Base-by-base conservation (phyloP, 768 basidiomycete genomes). In the Asterophora lycoperdoides region DNA sequence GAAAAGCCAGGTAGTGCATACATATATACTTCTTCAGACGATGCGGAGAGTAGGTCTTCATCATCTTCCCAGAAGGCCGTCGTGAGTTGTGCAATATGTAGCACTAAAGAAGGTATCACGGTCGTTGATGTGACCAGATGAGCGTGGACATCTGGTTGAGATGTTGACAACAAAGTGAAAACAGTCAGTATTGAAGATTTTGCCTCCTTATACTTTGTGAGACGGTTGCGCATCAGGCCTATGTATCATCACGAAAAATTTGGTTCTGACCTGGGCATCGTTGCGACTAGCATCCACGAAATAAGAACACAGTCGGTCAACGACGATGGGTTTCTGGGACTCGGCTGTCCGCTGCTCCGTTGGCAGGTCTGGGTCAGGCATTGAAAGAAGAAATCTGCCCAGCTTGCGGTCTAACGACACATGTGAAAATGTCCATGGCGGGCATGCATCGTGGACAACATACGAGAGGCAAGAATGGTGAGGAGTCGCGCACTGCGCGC, bases 11-110 rank as follows among this genome's bases (percentile, higher is more conserved):
- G 35, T 13, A 17, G 5, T 20, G 47, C 74, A 53, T 56, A 79
- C 79, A 65, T 64, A 3, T 63, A 55, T 26, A 70, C 60, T 4
- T 60, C 61, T 19, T 66, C 62, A 0, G 71, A 54, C 2, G 75
- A 67, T 13, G 60, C 54, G 28, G 51, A 55, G 19, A 73, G 57
- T 11, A 80, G 57, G 26, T 56, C 57, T 41, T 76, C 72, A 35
- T 78, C 76, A 30, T 83, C 83, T 58, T 88, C 84, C 84, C 85
- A 91, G 13, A 91, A 61, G 2, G 77, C 73, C 1, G 71, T 71
- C 0, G 78, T 72, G 34, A 83, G 64, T 17, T 76, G 68, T 30
- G 72, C 71, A 8, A 86, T 67, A 51, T 75, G 81, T 28, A 74
- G 55, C 15, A 89, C 71, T 20, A 90, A 62, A 0, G 87, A 80